phyloP scores from a whole-genome alignment of 1,284 basidiomycete genomes.

The Puccinia triticina region DNA sequence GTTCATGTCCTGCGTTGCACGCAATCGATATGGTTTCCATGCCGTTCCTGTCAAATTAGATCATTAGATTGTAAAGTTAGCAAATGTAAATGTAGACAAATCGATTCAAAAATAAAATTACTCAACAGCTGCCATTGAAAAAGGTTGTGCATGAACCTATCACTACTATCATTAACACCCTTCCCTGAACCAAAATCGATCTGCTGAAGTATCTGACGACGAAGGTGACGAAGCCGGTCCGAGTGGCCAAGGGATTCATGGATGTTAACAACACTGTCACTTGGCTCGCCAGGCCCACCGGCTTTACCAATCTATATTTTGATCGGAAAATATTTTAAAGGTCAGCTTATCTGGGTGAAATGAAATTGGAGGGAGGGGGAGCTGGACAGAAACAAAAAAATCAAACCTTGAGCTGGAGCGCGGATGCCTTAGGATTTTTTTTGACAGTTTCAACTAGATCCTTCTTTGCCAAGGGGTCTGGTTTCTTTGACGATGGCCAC shows the following conservation, averaged over 20 bases:
- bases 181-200: too few species aligned
- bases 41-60: not conserved
- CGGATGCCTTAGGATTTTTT: not conserved
- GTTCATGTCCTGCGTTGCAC: too few species aligned
- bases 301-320: too few species aligned
- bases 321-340: too few species aligned
- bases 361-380: too few species aligned
- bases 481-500: conserved; percentile 2
- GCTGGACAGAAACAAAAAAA: not conserved
- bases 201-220: too few species aligned
- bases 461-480: not conserved
- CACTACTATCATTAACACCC: not conserved
- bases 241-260: too few species aligned
- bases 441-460: too few species aligned
- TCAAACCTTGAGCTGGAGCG: not conserved
- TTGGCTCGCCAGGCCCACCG: too few species aligned
- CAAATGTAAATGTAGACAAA: not conserved
- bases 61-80: not conserved
- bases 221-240: too few species aligned
- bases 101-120: not conserved
- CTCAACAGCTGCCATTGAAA: not conserved
- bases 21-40: not conserved
- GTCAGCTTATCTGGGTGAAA: too few species aligned
- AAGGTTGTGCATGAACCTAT: not conserved
- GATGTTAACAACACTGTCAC: too few species aligned